phyloP scores from a whole-genome alignment of 257 asterid species.

The Jacaranda mimosifolia region DNA sequence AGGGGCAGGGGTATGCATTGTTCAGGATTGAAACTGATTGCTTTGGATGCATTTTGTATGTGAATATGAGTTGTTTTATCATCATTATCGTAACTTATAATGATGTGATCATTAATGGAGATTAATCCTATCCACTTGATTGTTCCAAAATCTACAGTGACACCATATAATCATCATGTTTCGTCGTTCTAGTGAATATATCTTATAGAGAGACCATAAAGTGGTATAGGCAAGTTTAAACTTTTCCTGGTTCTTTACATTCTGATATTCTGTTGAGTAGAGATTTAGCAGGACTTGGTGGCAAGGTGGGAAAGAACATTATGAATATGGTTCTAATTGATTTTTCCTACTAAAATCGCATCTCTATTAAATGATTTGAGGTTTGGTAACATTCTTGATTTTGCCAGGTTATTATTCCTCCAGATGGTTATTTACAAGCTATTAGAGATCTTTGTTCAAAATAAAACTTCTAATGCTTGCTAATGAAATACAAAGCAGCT shows the following conservation, averaged over 20 bases:
- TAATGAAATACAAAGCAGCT: slow-evolving; percentile 97
- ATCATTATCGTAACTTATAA: slow-evolving; percentile 10
- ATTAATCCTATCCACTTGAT: slow-evolving; percentile 6
- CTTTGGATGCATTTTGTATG: slow-evolving; percentile 13
- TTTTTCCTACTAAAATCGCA: slow-evolving; percentile 5
- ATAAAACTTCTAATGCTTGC: slow-evolving; percentile 91
- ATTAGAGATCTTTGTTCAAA: slow-evolving; percentile 91
- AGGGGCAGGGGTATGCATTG: not conserved
- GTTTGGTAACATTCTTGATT: slow-evolving; percentile 25
- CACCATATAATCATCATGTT: not conserved
- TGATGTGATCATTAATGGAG: not conserved
- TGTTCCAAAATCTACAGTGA: slow-evolving; percentile 4
- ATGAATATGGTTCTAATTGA: not conserved
- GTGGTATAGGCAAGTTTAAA: slow-evolving; percentile 3
- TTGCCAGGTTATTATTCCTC: slow-evolving; percentile 91
- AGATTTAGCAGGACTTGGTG: too few relatives aligned
- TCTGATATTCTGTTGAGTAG: too few relatives aligned
- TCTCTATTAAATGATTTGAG: not conserved
- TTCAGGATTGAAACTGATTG: slow-evolving; percentile 31
- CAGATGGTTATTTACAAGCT: slow-evolving; percentile 83
- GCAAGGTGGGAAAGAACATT: not conserved
- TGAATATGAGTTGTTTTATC: not conserved
- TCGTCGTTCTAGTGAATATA: not conserved
- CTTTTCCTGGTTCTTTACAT: not conserved
- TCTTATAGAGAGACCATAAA: not conserved